Evolutionary conservation across 352 stramenopile genomes (phyloP).

Genomic region (Phytophthora uliginosa): DNA sequence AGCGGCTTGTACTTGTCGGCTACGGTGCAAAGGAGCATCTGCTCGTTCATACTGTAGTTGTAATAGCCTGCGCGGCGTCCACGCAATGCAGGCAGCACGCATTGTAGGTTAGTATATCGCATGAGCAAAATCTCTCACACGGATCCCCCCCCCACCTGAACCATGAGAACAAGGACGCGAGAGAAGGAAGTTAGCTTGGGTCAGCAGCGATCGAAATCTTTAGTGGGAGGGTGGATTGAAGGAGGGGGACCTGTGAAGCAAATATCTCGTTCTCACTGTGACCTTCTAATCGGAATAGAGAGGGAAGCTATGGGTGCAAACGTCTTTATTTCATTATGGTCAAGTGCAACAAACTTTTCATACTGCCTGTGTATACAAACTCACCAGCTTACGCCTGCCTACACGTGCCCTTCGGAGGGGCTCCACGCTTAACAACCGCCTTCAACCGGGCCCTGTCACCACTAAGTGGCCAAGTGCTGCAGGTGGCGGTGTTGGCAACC

Average conservation of each 20-base stretch:
- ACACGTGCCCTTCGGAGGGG: neutral
- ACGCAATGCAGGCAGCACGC: neutral
- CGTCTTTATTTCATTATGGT: neutral
- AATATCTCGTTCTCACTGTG: neutral
- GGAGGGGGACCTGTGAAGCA: too few species aligned
- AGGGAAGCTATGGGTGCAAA: neutral
- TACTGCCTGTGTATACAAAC: neutral
- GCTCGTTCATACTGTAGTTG: neutral
- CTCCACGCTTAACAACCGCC: neutral
- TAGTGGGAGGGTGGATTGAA: neutral
- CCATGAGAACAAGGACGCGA: neutral
- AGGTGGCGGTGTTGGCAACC: neutral
- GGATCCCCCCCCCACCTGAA: neutral
- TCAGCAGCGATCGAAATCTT: neutral
- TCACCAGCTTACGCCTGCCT: neutral
- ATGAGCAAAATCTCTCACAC: too few species aligned
- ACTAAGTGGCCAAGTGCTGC: neutral
- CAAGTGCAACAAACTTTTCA: neutral
- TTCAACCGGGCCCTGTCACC: neutral
- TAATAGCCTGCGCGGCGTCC: neutral
- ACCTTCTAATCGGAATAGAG: neutral
- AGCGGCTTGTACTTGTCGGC: neutral
- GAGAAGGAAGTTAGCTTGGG: neutral
- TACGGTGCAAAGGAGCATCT: slow-evolving; percentile 1
- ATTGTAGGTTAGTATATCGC: neutral